Percentiles rank a stretch among this genome's conserved stretches.
Conservation (phyloP, 257 asterid genomes). For the Coffea canephora region DNA sequence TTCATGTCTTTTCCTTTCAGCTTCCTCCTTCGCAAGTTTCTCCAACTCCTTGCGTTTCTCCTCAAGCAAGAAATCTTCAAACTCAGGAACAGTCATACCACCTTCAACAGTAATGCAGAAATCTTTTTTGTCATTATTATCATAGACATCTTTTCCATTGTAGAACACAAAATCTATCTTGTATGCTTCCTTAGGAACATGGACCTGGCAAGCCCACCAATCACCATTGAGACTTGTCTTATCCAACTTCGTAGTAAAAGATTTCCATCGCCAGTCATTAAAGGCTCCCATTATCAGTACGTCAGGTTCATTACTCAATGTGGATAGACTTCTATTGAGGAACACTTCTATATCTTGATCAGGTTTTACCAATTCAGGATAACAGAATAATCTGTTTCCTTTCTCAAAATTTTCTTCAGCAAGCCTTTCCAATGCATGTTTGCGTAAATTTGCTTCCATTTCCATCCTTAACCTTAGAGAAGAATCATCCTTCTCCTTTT, state of each 20-base stretch:
- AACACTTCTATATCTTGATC: conserved; percentile 69
- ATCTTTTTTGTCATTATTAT: conserved; percentile 73
- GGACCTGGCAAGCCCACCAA: conserved; percentile 90
- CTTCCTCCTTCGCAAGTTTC: conserved; percentile 62
- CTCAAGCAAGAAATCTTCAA: conserved; percentile 89
- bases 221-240: conserved; percentile 71
- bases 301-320: conserved; percentile 64
- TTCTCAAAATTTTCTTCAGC: conserved; percentile 58
- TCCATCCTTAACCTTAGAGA: conserved; percentile 57
- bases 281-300: conserved; percentile 85
- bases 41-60: conserved; percentile 77
- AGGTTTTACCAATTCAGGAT: conserved; percentile 73
- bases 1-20: conserved; percentile 65
- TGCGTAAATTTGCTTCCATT: conserved; percentile 46
- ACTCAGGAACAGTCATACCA: conserved; percentile 69
- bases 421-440: conserved; percentile 56
- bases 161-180: conserved; percentile 82
- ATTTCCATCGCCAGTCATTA: conserved; percentile 88
- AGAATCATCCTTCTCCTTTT: conserved; percentile 28
- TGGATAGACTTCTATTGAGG: conserved; percentile 73
- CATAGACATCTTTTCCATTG: conserved; percentile 81
- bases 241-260: conserved; percentile 62
- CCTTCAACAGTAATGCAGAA: conserved; percentile 72
- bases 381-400: conserved; percentile 66
- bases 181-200: conserved; percentile 92